phyloP scores from a whole-genome alignment of 2,329 filamentous ascomycete species.

The Exophiala viscosa region DNA sequence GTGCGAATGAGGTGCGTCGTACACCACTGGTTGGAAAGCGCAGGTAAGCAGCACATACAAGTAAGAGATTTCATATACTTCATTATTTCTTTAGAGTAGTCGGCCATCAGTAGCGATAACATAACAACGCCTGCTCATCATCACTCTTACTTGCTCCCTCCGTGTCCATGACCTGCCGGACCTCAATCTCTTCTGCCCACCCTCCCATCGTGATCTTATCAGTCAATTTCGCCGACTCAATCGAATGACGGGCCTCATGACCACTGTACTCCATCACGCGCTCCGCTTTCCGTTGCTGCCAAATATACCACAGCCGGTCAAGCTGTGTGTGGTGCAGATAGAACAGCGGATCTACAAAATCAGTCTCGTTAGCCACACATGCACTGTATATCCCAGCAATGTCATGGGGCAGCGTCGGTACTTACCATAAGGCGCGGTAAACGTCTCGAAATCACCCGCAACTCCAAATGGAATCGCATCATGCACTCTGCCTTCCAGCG shows the following conservation, averaged over 20 bases:
- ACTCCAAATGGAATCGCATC: constrained; percentile 6
- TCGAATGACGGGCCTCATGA: constrained; percentile 4
- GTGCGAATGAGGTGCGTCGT: no score
- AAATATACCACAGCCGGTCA: constrained; percentile 32
- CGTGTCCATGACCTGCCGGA: no score
- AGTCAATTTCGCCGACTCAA: no score
- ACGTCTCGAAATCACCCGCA: constrained; percentile 5
- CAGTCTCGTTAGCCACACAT: neutral
- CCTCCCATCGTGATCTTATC: no score
- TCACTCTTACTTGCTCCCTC: no score
- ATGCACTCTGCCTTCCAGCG: constrained; percentile 3
- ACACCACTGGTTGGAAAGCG: no score
- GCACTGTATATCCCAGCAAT: neutral
- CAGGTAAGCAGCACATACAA: no score
- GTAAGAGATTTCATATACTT: no score
- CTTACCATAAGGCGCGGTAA: constrained; percentile 4
- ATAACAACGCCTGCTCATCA: no score
- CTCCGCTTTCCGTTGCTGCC: constrained; percentile 28
- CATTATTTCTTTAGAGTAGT: no score
- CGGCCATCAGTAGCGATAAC: no score
- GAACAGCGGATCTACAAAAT: constrained; percentile 30
- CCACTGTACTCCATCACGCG: constrained; percentile 23
- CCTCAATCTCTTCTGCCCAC: no score
- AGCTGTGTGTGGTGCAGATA: constrained; percentile 34
- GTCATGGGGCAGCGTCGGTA: neutral